Base-by-base conservation (phyloP, 176 grass and related monocot genomes). In the Eleusine indica region DNA sequence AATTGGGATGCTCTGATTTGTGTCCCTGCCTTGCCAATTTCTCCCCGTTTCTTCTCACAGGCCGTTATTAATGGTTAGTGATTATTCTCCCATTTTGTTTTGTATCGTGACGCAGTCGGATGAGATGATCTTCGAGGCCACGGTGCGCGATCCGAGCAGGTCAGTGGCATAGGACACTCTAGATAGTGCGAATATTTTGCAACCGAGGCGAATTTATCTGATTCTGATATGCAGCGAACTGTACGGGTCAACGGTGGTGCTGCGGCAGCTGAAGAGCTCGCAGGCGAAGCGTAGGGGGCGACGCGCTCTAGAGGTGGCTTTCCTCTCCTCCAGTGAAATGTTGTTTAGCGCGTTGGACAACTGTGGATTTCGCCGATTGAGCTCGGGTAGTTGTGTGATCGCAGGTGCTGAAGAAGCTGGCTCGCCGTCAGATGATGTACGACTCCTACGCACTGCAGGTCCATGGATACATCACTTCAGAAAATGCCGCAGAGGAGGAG, bases 391-490 rank as follows among this genome's bases (percentile, higher is more conserved):
- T 21, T 72, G 30, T 74, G 66, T 62, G 44, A 62, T 78, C 83
- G 78, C 85, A 98, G 96, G 96, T 98, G 66, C 68, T 98, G 13
- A 92, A 95, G 89, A 98, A 89, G 73, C 87, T 98, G 79, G 87
- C 93, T 82, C 90, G 80, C 70, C 92, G 87, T 21, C 87, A 93
- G 83, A 70, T 95, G 84, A 98, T 98, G 96, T 98, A 98, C 81
- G 73, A 95, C 52, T 93, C 90, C n/a, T 98, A 93, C 80, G 87
- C 96, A 56, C 93, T 95, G 82, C 93, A 98, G 89, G 96, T 98
- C 40, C 91, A 98, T 83, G 93, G 96, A 42, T 95, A 93, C 78
- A 87, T 98, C 21, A 76, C 76, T 62, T 69, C 87, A 3, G 78
- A 72, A 56, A 79, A 75, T 42, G 69, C 70, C n/a, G 57, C 49